Evolutionary conservation across 148 eudicot species (phyloP), one percentile per base, ranked within the genome.

Genomic region (Silene conica): DNA sequence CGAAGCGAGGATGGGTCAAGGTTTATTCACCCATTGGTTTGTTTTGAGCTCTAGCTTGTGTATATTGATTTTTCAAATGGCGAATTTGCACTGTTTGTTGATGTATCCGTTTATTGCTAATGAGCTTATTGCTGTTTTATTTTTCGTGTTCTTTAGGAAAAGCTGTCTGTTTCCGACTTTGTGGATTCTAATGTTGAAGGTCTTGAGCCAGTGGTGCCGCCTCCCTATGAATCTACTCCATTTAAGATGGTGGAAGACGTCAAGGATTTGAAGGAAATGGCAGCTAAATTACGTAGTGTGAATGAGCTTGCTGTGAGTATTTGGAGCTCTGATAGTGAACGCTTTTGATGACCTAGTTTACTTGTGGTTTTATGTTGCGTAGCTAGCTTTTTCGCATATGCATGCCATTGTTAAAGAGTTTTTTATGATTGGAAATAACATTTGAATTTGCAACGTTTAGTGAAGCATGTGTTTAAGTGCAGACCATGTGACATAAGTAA

Each of bases 241-340:
- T 90, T 89, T 80, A 92, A 84, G 82, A 69, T 88, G 73, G 92
- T 95, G 52, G 86, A 89, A 80, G 87, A 87, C 13, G 92, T 95
- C 48, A 85, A 82, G 76, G 97, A 86, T 74, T 81, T 95, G 86
- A 92, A 95, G 84, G 92, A 83, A 65, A 73, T 95, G 82, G 96
- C 89, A 67, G 84, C 85, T 21, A 92, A 88, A 71, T 81, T 95
- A 69, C 82, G 86, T 54, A 77, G 63, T 50, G 92, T 80, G 78
- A 82, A 84, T 83, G 97, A 92, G 80, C 85, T 95, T 82, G 97
- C 99, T 81, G 99, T 93, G 84, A 82, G 79, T 81, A 22, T 69
- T 52, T 52, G 43, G 26, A 67, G 16, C 55, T 38, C 0, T 61
- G 54, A n/a, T 43, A 67, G 0, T 64, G 68, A 31, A 31, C 3